Evolutionary conservation across 306 rosid species (phyloP), one percentile per base, ranked within the genome.

Genomic region (Acacia confusa): DNA sequence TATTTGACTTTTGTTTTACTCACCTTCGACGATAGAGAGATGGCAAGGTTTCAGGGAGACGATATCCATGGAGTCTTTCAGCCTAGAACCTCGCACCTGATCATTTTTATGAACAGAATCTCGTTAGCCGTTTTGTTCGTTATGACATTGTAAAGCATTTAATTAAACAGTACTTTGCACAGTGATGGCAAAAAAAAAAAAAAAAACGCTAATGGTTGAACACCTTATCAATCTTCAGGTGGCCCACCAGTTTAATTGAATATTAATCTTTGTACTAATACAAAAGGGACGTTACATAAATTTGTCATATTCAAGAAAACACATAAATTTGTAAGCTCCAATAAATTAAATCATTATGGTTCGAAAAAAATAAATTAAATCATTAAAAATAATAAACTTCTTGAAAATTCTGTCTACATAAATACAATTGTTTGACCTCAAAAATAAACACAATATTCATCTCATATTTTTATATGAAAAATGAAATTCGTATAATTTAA

Each of bases 41-140:
- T 87, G 97, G 87, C 92, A 89, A 17, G 99, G 99, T 79, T 95
- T 95, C 69, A 95, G 91, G 0, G 97, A 84, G 61, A 88, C 82
- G 79, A 93, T 93, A 70, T 95, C 99, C 86, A 93, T 93, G 0
- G 86, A 81, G 48, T 95, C 97, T 78, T 92, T 93, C 83, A 95
- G 88, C 45, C 74, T 81, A 12, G 83, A 75, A 34, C 99, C 99
- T 61, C 95, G 90, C 41, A 92, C 98, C 98, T 94, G 88, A 52
- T 52, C 74, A 82, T 6, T 61, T 70, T 3, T 2, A 34, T 15
- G 2, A 17, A 27, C 38, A 2, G 11, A 4, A 73, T 11, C 11
- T 32, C 19, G 48, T 79, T 32, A 81, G 40, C 67, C 52, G 70
- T 81, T 83, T 58, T 55, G 79, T 60, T 58, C 34, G 78, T 72